A percentile compares a stretch with the other conserved stretches of the same genome.
Conservation (phyloP, 1,284 basidiomycete genomes). For the Exsudoporus floridanus region DNA sequence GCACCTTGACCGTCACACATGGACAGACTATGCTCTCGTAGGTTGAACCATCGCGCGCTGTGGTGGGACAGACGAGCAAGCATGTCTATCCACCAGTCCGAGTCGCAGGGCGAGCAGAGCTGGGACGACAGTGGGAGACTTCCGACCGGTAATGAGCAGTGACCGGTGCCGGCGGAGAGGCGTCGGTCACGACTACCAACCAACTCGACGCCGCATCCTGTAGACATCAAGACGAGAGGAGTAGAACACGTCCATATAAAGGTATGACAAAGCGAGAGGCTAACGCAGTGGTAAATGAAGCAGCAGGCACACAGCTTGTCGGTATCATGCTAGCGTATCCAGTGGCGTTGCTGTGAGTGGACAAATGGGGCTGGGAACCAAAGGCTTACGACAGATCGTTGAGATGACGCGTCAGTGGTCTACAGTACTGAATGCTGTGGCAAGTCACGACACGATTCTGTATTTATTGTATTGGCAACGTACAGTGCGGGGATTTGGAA, state of each 20-base stretch:
- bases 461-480: neutral
- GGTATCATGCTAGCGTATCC: neutral
- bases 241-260: neutral
- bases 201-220: neutral
- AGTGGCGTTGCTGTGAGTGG: constrained; percentile 3
- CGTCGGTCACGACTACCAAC: neutral
- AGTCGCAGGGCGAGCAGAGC: too few species aligned
- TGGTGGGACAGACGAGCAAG: neutral
- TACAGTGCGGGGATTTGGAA: too few species aligned
- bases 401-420: neutral
- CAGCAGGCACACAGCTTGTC: neutral
- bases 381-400: neutral
- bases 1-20: neutral
- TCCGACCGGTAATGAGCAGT: neutral
- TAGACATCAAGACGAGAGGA: neutral
- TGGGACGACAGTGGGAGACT: too few species aligned
- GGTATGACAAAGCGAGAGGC: neutral
- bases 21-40: neutral
- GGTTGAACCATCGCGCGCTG: neutral
- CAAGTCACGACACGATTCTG: neutral
- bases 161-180: constrained; percentile 9
- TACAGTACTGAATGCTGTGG: neutral
- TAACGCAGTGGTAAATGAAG: neutral
- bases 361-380: neutral
- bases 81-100: neutral